phyloP scores from a whole-genome alignment of 73 alveolate genomes.

The Breviolum minutum region DNA sequence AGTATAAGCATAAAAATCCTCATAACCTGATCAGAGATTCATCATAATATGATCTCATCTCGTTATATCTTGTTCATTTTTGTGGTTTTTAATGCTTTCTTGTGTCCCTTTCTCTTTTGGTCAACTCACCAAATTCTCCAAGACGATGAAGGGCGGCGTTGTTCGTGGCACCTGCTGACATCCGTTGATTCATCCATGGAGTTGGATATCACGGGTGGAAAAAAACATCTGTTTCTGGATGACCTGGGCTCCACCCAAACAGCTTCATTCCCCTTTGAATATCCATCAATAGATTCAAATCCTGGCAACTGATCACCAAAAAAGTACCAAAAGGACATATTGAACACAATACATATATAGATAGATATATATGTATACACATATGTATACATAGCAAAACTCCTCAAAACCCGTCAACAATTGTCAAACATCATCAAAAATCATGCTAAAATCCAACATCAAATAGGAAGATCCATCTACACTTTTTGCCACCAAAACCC shows the following conservation, averaged over 20 bases:
- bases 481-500: background rate
- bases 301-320: background rate
- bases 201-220: too few relatives aligned
- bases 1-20: too few relatives aligned
- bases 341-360: background rate
- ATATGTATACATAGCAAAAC: background rate
- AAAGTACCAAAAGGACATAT: background rate
- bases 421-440: too few relatives aligned
- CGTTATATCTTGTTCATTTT: background rate
- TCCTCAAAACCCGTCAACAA: too few relatives aligned
- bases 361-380: too few relatives aligned
- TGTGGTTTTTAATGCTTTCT: background rate
- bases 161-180: constrained; percentile 59
- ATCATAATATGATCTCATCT: background rate
- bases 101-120: background rate
- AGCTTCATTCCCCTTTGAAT: background rate
- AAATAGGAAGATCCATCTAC: background rate
- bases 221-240: too few relatives aligned
- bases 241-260: too few relatives aligned
- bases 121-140: constrained; percentile 56
- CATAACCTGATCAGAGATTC: too few relatives aligned
- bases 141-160: constrained; percentile 92
- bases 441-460: too few relatives aligned
- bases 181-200: background rate
- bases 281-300: background rate